Evolutionary conservation across 192 early-diverging fungal genomes (phyloP).

Genomic region (Lobosporangium transversale): DNA sequence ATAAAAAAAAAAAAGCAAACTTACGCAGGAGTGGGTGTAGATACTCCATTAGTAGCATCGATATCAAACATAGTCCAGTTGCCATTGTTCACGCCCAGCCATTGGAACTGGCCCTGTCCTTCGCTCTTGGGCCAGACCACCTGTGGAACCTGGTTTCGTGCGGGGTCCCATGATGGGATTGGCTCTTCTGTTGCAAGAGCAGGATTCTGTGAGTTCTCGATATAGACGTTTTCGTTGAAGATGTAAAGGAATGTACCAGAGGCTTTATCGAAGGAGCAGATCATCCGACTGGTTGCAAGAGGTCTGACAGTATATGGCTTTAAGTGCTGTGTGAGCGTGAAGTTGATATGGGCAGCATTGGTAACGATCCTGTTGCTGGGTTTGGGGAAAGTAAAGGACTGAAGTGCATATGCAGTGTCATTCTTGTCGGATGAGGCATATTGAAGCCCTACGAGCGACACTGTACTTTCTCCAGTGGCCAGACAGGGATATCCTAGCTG

Average conservation of each 20-base stretch:
- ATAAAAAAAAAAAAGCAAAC: neutral
- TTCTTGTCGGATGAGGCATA: neutral
- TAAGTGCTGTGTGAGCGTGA: neutral
- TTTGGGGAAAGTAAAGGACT: conserved; percentile 27
- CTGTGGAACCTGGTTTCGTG: conserved; percentile 9
- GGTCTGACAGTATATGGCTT: conserved; percentile 1
- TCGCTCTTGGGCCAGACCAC: conserved; percentile 5
- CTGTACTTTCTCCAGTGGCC: conserved; percentile 5
- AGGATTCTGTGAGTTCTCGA: conserved; percentile 20
- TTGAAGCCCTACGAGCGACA: conserved; percentile 33
- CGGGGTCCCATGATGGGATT: conserved; percentile 18
- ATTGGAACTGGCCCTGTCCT: conserved; percentile 26
- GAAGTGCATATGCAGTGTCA: conserved; percentile 18
- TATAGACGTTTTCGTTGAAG: conserved; percentile 36
- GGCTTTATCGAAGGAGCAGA: conserved; percentile 27
- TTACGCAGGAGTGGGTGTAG: conserved; percentile 20
- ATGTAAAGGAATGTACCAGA: conserved; percentile 38
- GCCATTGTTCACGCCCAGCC: conserved; percentile 28
- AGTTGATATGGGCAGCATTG: neutral
- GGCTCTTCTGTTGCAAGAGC: conserved; percentile 5
- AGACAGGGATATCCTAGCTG: conserved; percentile 48
- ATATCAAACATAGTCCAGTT: conserved; percentile 23
- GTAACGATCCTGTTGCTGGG: neutral
- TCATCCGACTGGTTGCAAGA: conserved; percentile 18
- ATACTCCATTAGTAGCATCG: conserved; percentile 14